Evolutionary conservation across 441 rosid species (phyloP), one percentile per base, ranked within the genome.

Genomic region (Populus trichocarpa): DNA sequence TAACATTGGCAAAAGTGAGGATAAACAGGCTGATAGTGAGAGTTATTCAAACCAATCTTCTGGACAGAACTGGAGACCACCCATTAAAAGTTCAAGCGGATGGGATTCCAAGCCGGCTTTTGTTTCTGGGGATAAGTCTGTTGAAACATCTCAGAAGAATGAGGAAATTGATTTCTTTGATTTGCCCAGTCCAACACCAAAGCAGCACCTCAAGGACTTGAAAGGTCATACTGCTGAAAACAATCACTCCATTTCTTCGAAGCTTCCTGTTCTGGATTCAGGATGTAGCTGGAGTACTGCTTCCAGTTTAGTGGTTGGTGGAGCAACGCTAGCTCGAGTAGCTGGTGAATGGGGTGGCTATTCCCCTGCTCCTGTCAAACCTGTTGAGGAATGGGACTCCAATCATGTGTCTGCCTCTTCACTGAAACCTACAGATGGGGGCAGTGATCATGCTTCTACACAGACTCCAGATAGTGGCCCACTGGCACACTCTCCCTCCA

Each of bases 241-340:
- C 77, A 90, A 88, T 78, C 93, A 81, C 14, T 40, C 50, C 78
- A 65, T 80, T 71, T 84, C 97, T 81, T 79, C 90, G 68, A 81
- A 84, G 83, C 80, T 82, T 78, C 79, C 84, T 40, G 79, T 84
- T 79, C 89, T 82, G 83, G 90, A 89, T 78, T 87, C 92, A 18
- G 92, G 92, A 73, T 92, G 89, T 77, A 90, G 89, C 81, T 90
- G 96, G 97, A 89, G 94, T 83, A 81, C 94, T 73, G 84, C 89
- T 82, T 86, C 95, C 77, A 91, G 90, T 84, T 83, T 90, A 72
- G 90, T 85, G 83, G 88, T 77, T 82, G 80, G 87, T 70, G 90
- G 88, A 74, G 79, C 86, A 82, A 91, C 81, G 74, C 82, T 89
- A 84, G 87, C 89, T 75, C 93, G 85, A 78, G 88, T 86, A 72